phyloP scores from a whole-genome alignment of 192 early-diverging fungal species.

The Mycoemilia scoparia region DNA sequence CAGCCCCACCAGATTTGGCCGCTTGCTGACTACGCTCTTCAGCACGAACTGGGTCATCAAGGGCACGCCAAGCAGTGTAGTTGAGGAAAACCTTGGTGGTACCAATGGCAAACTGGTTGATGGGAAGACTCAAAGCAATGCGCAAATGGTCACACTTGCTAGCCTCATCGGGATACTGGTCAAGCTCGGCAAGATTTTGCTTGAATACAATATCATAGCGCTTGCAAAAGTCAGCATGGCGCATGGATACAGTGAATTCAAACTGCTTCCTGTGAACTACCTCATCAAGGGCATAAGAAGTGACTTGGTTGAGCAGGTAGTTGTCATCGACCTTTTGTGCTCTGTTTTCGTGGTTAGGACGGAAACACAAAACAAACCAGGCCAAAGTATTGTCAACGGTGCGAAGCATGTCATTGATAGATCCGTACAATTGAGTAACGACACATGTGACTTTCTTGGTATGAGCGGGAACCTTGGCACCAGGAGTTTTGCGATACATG shows the following conservation, averaged over 20 bases:
- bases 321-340: slow-evolving; percentile 40
- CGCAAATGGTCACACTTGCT: slow-evolving; percentile 10
- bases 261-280: slow-evolving; percentile 38
- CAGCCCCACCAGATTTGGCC: too few species aligned
- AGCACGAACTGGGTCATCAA: slow-evolving; percentile 45
- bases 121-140: slow-evolving; percentile 8
- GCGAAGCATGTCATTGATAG: slow-evolving; percentile 55
- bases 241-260: slow-evolving; percentile 48
- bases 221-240: slow-evolving; percentile 61
- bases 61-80: slow-evolving; percentile 39
- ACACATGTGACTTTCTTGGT: slow-evolving; percentile 31
- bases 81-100: slow-evolving; percentile 38
- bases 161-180: slow-evolving; percentile 4
- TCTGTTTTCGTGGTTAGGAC: slow-evolving; percentile 53
- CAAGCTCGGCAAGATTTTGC: slow-evolving; percentile 5
- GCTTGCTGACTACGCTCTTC: slow-evolving; percentile 36
- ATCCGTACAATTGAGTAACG: slow-evolving; percentile 36
- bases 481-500: slow-evolving; percentile 25
- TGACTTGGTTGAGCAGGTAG: slow-evolving; percentile 39
- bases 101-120: slow-evolving; percentile 19
- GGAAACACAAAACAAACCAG: slow-evolving; percentile 70
- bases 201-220: slow-evolving; percentile 40
- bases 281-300: slow-evolving; percentile 40
- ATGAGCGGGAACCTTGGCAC: slow-evolving; percentile 35
- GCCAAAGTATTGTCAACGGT: slow-evolving; percentile 61